phyloP scores from a whole-genome alignment of 1,284 basidiomycete species.

The Schizopora paradoxa region DNA sequence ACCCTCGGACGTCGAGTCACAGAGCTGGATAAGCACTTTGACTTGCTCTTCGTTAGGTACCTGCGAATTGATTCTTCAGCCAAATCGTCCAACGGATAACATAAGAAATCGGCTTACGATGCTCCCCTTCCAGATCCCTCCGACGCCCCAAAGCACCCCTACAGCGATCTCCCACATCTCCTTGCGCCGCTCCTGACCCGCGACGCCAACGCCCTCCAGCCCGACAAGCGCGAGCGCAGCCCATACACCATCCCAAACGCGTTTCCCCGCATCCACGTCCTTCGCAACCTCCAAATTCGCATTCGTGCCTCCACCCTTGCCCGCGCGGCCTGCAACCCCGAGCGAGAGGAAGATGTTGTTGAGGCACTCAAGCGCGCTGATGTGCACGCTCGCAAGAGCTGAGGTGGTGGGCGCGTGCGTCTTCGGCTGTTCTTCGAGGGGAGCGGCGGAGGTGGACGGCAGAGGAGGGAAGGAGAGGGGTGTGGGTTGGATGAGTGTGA shows the following conservation, averaged over 20 bases:
- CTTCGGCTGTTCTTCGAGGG: constrained; percentile 35
- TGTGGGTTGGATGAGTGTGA: constrained; percentile 66
- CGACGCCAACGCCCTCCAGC: constrained; percentile 45
- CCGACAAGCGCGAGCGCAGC: constrained; percentile 52
- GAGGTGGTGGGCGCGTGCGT: constrained; percentile 83
- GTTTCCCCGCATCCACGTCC: constrained; percentile 44
- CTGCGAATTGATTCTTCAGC: constrained; percentile 23
- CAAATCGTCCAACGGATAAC: constrained; percentile 1
- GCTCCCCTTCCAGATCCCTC: constrained; percentile 58
- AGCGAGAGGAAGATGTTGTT: constrained; percentile 86
- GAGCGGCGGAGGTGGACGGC: constrained; percentile 27
- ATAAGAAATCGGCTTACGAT: constrained; percentile 36
- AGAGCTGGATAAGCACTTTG: constrained; percentile 61
- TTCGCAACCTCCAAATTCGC: constrained; percentile 29
- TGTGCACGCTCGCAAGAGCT: constrained; percentile 73
- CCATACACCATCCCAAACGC: constrained; percentile 62
- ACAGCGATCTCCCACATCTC: constrained; percentile 71
- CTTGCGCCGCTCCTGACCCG: constrained; percentile 61
- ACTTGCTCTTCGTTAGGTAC: constrained; percentile 57
- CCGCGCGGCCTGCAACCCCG: constrained; percentile 28
- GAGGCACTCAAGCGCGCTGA: constrained; percentile 82
- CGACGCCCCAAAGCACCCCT: constrained; percentile 77
- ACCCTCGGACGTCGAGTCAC: constrained; percentile 49
- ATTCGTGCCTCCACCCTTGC: neutral
- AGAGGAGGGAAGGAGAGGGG: constrained; percentile 77